These are phyloP conservation scores for Cystobasidiaceae sp. DNA, from an alignment of 1,284 basidiomycete species.

Conservation along the genomic window DNA sequence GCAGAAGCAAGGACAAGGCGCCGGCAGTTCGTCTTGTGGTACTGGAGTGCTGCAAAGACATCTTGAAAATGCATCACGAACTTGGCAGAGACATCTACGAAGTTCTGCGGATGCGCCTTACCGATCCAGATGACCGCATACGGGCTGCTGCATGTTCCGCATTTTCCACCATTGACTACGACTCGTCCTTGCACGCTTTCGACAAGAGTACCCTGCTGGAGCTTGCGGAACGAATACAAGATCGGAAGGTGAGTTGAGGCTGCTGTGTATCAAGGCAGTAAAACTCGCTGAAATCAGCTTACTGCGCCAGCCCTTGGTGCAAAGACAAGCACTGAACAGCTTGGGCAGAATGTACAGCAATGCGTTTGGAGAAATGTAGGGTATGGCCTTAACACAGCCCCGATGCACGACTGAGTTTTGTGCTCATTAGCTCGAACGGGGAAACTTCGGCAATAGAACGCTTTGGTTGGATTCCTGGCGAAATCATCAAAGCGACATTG, in stretches of 20 bases:
- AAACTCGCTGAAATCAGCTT: too few species aligned
- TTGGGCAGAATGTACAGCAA: constrained; percentile 73
- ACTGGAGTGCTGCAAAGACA: constrained; percentile 62
- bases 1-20: constrained; percentile 71
- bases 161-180: constrained; percentile 81
- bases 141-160: constrained; percentile 76
- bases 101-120: constrained; percentile 60
- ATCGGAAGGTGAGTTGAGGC: constrained; percentile 66
- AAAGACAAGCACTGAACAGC: constrained; percentile 70
- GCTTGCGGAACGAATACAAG: constrained; percentile 68
- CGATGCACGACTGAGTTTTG: neutral
- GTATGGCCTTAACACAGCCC: neutral
- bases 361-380: constrained; percentile 85
- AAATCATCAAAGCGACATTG: constrained; percentile 55
- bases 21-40: constrained; percentile 68
- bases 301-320: constrained; percentile 71
- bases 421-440: constrained; percentile 65
- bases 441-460: constrained; percentile 67
- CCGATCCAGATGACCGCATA: constrained; percentile 88
- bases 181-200: constrained; percentile 78
- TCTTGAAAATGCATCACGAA: constrained; percentile 65
- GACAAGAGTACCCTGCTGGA: constrained; percentile 59
- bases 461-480: constrained; percentile 89
- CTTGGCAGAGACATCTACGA: constrained; percentile 65
- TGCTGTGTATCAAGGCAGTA: too few species aligned